Conservation (phyloP, 1,139 yeast species). For the Suhomyces ambrosiae region DNA sequence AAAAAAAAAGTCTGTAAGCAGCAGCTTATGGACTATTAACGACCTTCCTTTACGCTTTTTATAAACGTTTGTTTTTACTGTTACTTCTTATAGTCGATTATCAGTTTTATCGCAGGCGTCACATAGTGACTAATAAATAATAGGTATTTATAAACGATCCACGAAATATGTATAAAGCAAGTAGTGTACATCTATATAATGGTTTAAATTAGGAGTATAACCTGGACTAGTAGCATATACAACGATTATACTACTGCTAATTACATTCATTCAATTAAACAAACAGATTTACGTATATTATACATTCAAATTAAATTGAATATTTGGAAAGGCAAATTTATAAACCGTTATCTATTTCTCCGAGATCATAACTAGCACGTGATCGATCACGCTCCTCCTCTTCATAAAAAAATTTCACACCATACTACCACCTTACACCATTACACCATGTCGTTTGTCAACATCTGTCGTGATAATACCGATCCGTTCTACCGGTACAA, state of each 20-base stretch:
- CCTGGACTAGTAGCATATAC: too few species aligned
- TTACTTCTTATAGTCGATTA: constrained; percentile 2
- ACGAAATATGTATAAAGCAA: too few species aligned
- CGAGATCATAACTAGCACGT: too few species aligned
- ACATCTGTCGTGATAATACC: constrained; percentile 94
- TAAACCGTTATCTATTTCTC: too few species aligned
- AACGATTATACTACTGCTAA: too few species aligned
- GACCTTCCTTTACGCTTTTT: constrained; percentile 1
- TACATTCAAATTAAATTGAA: too few species aligned
- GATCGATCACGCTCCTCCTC: neutral
- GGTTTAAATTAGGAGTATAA: too few species aligned
- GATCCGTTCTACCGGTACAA: constrained; percentile 99
- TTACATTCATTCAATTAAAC: too few species aligned
- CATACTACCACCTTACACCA: constrained; percentile 1
- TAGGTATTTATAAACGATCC: too few species aligned
- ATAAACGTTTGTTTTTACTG: constrained; percentile 1
- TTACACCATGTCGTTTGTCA: constrained; percentile 79
- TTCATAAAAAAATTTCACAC: constrained; percentile 5
- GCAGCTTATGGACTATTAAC: neutral
- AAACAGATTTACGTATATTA: too few species aligned
- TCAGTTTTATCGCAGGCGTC: constrained; percentile 6
- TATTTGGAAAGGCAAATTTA: too few species aligned
- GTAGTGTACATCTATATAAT: too few species aligned
- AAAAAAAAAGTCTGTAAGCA: neutral
- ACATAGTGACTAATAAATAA: constrained; percentile 10